phyloP scores from a whole-genome alignment of 192 early-diverging fungal species.

The Rhizoclosmatium globosum region DNA sequence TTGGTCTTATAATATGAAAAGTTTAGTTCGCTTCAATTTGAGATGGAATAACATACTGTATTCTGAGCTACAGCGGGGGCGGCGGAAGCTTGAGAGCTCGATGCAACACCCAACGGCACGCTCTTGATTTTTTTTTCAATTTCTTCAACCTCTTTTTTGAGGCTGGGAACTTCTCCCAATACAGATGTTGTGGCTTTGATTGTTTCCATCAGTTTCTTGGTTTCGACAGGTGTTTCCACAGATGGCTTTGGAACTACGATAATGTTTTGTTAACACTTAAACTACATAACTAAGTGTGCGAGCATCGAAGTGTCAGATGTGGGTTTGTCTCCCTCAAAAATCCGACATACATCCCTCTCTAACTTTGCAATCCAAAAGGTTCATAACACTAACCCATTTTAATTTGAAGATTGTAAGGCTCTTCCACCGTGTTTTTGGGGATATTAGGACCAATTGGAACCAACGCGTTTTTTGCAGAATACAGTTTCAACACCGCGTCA shows the following conservation, averaged over 20 bases:
- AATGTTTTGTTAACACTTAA: background rate
- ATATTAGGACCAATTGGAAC: conserved; percentile 47
- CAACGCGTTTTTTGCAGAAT: conserved; percentile 15
- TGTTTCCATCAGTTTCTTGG: conserved; percentile 27
- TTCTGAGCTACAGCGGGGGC: background rate
- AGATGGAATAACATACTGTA: background rate
- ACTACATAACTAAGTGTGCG: no score
- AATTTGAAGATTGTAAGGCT: conserved; percentile 22
- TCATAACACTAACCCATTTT: conserved; percentile 18
- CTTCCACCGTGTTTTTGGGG: conserved; percentile 29
- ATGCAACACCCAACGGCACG: background rate
- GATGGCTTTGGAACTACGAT: conserved; percentile 29
- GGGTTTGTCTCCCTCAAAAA: no score
- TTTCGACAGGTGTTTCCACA: conserved; percentile 12
- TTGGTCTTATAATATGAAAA: conserved; percentile 3
- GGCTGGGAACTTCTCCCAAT: conserved; percentile 26
- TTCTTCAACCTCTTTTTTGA: conserved; percentile 31
- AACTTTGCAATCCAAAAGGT: background rate
- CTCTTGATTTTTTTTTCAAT: conserved; percentile 22
- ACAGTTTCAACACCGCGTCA: conserved; percentile 37
- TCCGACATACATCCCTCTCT: no score
- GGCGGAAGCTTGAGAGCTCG: background rate
- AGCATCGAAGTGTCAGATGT: no score
- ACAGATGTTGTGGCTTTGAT: conserved; percentile 36
- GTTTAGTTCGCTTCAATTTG: background rate